phyloP scores from a whole-genome alignment of 2,329 filamentous ascomycete species.

The Cladophialophora exuberans region DNA sequence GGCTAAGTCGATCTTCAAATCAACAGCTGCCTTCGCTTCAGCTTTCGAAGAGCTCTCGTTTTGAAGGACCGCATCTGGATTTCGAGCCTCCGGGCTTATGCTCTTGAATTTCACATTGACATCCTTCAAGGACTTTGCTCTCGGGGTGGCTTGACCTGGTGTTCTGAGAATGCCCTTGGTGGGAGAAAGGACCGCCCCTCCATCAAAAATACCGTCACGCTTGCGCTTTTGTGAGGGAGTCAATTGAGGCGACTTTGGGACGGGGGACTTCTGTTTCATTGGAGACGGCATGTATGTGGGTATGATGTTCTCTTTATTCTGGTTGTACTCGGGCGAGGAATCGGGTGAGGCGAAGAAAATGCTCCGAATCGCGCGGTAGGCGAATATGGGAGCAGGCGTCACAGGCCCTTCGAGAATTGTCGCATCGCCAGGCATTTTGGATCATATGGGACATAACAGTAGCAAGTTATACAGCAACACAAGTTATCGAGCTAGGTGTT shows the following conservation, averaged over 20 bases:
- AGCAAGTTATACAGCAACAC: background rate
- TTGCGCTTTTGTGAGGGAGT: slow-evolving; percentile 35
- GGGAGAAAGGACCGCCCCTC: slow-evolving; percentile 45
- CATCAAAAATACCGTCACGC: slow-evolving; percentile 12
- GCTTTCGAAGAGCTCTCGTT: background rate
- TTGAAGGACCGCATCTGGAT: background rate
- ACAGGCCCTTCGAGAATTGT: slow-evolving; percentile 60
- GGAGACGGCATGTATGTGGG: slow-evolving; percentile 11
- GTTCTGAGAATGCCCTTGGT: slow-evolving; percentile 68
- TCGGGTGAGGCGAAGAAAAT: slow-evolving; percentile 67
- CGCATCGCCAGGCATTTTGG: slow-evolving; percentile 25
- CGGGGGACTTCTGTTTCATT: slow-evolving; percentile 17
- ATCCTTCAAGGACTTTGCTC: slow-evolving; percentile 63
- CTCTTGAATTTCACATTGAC: slow-evolving; percentile 45
- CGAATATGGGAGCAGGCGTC: slow-evolving; percentile 69
- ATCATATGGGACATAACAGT: background rate
- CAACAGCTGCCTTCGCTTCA: background rate
- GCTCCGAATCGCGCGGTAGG: slow-evolving; percentile 68
- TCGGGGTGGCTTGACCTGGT: slow-evolving; percentile 59
- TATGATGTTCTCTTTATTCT: slow-evolving; percentile 32
- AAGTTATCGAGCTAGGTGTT: background rate
- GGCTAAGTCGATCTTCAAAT: background rate
- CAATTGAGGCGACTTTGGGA: slow-evolving; percentile 24
- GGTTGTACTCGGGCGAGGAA: slow-evolving; percentile 45
- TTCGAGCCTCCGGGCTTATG: slow-evolving; percentile 28